Percentiles rank a stretch among this genome's conserved stretches.
Conservation (phyloP, 371 early-diverging fungal species). For the Racocetra persica region DNA sequence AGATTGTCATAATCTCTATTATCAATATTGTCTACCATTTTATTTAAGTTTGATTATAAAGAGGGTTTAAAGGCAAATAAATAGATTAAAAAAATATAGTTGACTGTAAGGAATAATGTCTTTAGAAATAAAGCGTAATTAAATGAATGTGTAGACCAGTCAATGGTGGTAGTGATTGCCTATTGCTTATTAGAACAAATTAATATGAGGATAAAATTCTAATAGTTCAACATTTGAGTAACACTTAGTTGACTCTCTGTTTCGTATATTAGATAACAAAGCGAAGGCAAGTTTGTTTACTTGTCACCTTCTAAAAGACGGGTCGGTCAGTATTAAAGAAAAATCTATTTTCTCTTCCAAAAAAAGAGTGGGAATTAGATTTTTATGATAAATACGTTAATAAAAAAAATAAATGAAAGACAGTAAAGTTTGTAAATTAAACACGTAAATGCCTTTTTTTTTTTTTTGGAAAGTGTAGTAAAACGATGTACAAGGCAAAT, state of each 20-base stretch:
- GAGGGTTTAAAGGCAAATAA: neutral
- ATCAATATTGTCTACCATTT: conserved; percentile 16
- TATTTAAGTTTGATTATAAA: neutral
- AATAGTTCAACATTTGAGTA: neutral
- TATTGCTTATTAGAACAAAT: neutral
- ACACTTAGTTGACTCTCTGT: neutral
- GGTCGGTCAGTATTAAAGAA: no score
- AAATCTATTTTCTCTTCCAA: no score
- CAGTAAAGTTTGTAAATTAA: neutral
- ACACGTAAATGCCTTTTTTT: neutral
- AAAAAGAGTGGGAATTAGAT: neutral
- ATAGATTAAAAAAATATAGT: neutral
- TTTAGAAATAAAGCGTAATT: neutral
- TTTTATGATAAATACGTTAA: neutral
- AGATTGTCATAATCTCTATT: neutral
- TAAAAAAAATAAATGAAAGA: neutral
- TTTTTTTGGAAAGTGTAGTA: neutral
- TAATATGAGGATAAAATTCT: neutral
- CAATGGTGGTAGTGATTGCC: neutral
- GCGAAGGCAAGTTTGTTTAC: neutral
- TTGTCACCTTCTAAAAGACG: no score
- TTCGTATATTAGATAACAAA: neutral
- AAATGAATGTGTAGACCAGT: neutral
- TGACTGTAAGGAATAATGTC: neutral
- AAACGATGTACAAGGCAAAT: no score